A percentile compares a stretch with the other conserved stretches of the same genome.
Evolutionary conservation across 306 rosid genomes (phyloP).

Genomic region (apple (Malus domestica)): ASM211411v1 NC_041793.1:33736001-33736500

Average conservation of each 20-base stretch:
- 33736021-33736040: neutral
- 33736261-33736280: neutral
- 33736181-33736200: neutral
- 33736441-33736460: neutral
- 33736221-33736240: neutral
- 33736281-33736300: neutral
- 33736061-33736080: too few species aligned
- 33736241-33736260: constrained; percentile 10
- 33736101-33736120: too few species aligned
- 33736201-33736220: neutral
- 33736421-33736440: neutral
- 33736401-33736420: neutral
- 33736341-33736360: constrained; percentile 4
- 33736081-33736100: too few species aligned
- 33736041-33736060: neutral
- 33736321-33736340: neutral
- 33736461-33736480: neutral
- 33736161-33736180: neutral
- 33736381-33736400: neutral
- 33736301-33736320: neutral
- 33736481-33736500: neutral
- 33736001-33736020: too few species aligned
- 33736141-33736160: neutral
- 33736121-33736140: neutral
- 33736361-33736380: neutral